Conservation (phyloP, 768 basidiomycete species). For the Suillus ampliporus region DNA sequence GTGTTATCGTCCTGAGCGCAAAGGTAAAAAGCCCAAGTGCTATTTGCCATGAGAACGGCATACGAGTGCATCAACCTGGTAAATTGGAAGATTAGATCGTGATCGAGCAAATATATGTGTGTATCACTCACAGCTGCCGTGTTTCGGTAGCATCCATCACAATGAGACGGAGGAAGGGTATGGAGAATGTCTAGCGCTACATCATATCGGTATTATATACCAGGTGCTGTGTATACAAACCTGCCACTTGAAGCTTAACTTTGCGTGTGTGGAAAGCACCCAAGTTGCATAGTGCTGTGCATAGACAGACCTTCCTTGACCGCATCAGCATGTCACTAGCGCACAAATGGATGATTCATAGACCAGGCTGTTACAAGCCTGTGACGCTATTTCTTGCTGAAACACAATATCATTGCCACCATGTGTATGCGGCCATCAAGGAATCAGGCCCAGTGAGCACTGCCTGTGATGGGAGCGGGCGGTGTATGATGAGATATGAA, state of each 20-base stretch:
- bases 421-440: too few relatives aligned
- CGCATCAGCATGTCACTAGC: neutral
- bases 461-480: too few relatives aligned
- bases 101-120: neutral
- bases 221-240: neutral
- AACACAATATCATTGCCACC: neutral
- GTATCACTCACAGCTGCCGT: neutral
- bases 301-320: neutral
- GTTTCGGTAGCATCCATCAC: neutral
- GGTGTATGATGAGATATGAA: too few relatives aligned
- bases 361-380: too few relatives aligned
- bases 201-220: neutral
- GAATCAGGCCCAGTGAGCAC: neutral
- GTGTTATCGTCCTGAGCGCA: neutral
- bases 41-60: slow-evolving; percentile 8
- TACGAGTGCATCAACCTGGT: slow-evolving; percentile 8
- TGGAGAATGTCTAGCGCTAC: neutral
- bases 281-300: too few relatives aligned
- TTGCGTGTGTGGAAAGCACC: too few relatives aligned
- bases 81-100: neutral
- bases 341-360: neutral
- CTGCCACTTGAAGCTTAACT: too few relatives aligned
- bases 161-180: neutral
- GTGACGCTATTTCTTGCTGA: neutral
- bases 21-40: slow-evolving; percentile 3